Evolutionary conservation across 257 asterid species (phyloP), one percentile per base, ranked within the genome.

Genomic region (Nicotiana tabacum): DNA sequence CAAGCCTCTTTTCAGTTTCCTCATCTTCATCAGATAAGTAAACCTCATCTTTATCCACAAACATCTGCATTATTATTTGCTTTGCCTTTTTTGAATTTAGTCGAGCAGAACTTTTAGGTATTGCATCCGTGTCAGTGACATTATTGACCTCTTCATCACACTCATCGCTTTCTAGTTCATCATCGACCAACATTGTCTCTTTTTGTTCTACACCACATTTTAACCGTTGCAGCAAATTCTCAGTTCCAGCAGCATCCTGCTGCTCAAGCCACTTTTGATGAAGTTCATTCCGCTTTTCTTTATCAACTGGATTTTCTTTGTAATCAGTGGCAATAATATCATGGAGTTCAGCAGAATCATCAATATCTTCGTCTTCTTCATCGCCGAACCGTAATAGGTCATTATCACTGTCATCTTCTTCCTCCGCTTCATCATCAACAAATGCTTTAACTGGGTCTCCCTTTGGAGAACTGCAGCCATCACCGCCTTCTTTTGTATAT

Each of bases 231-330:
- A 96, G 83, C 83, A 96, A 92, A 85, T 91, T 88, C 80, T 94
- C 95, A 80, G 99, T 96, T 89, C 98, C 98, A 17, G 93, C 92
- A 48, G 96, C 98, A 91, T 96, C 99, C 90, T 94, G 98, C 84
- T 92, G 98, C 86, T 93, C 97, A 84, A 96, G 99, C 99, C 99
- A 96, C 89, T 90, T 92, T 82, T 90, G 97, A 87, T 96, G 99
- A 84, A 96, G 98, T 85, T 91, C 98, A 85, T 92, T 87, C 69
- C 99, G 95, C 68, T 70, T 90, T 83, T 91, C 98, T 32, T 82
- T 88, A 76, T 96, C 99, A 64, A 70, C 48, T 39, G 89, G 87
- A 77, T 83, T 90, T 86, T 96, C 99, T 85, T 92, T 87, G 84
- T 81, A 93, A 27, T 80, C 89, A 51, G 95, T 91, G 81, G 97